A percentile compares a stretch with the other conserved stretches of the same genome.
These are phyloP conservation scores for Dendrobium officinale DNA, from an alignment of 106 monocot species.

Conservation along the genomic window DNA sequence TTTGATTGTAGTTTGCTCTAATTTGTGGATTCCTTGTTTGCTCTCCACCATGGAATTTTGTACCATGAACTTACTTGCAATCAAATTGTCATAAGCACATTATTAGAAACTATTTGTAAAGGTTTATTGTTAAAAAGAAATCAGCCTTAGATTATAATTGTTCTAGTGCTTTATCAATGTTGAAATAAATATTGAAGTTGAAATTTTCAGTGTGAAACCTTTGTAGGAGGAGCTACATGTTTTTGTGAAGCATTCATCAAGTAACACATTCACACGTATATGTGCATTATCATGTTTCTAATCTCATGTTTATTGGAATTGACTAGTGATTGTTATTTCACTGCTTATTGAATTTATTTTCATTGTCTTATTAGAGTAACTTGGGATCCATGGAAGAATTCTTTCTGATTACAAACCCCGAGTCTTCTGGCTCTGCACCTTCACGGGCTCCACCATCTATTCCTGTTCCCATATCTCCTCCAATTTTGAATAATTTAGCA, in stretches of 20 bases:
- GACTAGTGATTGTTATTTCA: neutral
- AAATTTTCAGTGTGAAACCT: no score
- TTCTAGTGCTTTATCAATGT: no score
- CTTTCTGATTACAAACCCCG: slow-evolving; percentile 73
- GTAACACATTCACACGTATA: neutral
- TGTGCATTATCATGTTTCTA: neutral
- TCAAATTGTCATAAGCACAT: no score
- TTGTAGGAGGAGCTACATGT: no score
- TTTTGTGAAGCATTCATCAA: neutral
- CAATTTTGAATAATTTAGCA: slow-evolving; percentile 29
- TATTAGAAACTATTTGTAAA: no score
- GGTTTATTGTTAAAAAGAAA: no score
- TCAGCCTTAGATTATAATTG: no score
- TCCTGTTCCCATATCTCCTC: slow-evolving; percentile 27
- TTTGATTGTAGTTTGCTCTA: no score
- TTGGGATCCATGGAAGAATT: slow-evolving; percentile 55
- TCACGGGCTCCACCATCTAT: slow-evolving; percentile 54
- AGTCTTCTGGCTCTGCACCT: slow-evolving; percentile 75
- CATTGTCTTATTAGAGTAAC: slow-evolving; percentile 39
- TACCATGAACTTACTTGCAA: no score
- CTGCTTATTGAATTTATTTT: neutral
- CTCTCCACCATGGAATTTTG: no score
- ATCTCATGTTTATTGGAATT: neutral
- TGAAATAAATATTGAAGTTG: no score
- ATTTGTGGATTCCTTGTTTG: no score